Conservation (phyloP, 257 asterid genomes). For the Fraxinus anomala region DNA sequence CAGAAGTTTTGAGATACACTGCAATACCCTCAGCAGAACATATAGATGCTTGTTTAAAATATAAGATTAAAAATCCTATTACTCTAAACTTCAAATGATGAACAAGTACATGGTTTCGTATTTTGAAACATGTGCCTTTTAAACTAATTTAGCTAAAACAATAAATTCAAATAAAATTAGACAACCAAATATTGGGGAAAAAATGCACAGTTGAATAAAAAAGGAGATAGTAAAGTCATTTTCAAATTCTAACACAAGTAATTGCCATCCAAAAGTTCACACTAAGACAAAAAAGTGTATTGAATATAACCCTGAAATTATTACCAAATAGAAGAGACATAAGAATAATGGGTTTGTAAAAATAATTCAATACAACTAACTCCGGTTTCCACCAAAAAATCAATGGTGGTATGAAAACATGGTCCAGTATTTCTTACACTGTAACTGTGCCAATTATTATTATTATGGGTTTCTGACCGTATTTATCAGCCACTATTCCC, state of each 20-base stretch:
- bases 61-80: not conserved
- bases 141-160: too few relatives aligned
- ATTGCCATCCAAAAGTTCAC: conserved; percentile 90
- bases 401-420: not conserved
- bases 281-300: conserved; percentile 73
- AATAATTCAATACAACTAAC: not conserved
- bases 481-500: conserved; percentile 78
- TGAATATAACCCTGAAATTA: conserved; percentile 68
- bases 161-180: too few relatives aligned
- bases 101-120: too few relatives aligned
- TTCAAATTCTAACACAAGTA: not conserved
- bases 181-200: too few relatives aligned
- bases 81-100: too few relatives aligned
- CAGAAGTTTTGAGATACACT: conserved; percentile 80
- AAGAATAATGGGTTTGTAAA: not conserved
- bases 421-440: conserved; percentile 39
- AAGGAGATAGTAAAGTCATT: too few relatives aligned
- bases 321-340: conserved; percentile 16
- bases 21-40: conserved; percentile 95
- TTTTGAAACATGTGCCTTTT: too few relatives aligned
- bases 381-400: conserved; percentile 12
- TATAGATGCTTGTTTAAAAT: conserved; percentile 60
- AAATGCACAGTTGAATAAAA: too few relatives aligned
- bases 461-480: conserved; percentile 84
- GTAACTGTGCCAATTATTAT: conserved; percentile 44